phyloP scores from a whole-genome alignment of 805 yeast genomes.

The Torulaspora gathmanii region DNA sequence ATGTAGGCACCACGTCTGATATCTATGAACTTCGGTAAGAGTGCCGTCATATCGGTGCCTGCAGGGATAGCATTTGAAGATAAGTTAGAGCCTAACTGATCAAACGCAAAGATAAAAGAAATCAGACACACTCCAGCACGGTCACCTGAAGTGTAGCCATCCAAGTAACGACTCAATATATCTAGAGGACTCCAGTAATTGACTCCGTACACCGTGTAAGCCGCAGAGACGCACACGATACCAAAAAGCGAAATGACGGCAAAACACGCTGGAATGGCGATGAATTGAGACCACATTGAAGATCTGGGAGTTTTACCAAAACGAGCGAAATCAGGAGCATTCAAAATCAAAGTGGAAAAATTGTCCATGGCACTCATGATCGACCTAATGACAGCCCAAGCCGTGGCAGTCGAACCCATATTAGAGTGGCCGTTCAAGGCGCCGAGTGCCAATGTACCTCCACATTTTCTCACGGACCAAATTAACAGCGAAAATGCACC shows the following conservation, averaged over 20 bases:
- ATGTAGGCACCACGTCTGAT: slow-evolving; percentile 78
- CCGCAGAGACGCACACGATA: slow-evolving; percentile 76
- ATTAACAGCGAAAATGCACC: slow-evolving; percentile 80
- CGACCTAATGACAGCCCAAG: slow-evolving; percentile 79
- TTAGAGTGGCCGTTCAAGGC: slow-evolving; percentile 20
- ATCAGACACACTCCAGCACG: slow-evolving; percentile 79
- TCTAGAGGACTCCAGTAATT: slow-evolving; percentile 84
- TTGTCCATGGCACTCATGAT: slow-evolving; percentile 79
- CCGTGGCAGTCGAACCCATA: slow-evolving; percentile 45
- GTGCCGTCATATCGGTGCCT: slow-evolving; percentile 67
- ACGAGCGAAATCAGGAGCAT: slow-evolving; percentile 87
- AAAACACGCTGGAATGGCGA: slow-evolving; percentile 72
- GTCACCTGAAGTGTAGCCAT: slow-evolving; percentile 47
- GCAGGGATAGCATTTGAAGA: slow-evolving; percentile 68
- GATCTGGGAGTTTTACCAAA: slow-evolving; percentile 58
- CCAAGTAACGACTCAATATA: slow-evolving; percentile 60
- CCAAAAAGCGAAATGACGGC: slow-evolving; percentile 81
- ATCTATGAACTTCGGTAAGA: slow-evolving; percentile 57
- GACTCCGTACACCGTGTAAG: slow-evolving; percentile 59
- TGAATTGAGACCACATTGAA: slow-evolving; percentile 52
- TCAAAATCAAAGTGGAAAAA: slow-evolving; percentile 82
- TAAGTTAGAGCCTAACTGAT: slow-evolving; percentile 75
- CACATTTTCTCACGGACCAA: slow-evolving; percentile 79
- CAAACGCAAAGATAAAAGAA: slow-evolving; percentile 63
- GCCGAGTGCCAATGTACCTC: slow-evolving; percentile 46